Base-by-base conservation (phyloP, 495 filamentous ascomycete genomes). In the Daldinia loculata region DNA sequence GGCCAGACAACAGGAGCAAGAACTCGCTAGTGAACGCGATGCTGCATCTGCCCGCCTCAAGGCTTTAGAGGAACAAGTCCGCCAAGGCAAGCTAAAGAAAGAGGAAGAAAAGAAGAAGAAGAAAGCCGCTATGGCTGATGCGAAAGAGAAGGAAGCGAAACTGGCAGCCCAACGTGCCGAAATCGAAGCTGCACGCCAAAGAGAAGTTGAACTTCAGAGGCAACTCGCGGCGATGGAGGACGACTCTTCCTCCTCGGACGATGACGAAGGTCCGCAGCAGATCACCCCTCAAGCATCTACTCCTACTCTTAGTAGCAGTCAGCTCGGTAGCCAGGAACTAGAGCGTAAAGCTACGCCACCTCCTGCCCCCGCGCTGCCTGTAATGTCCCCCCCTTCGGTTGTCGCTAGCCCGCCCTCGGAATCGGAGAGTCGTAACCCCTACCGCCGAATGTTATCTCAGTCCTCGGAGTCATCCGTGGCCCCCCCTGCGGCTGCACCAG, bases 31-130 rank as follows among this genome's bases (percentile, higher is more conserved):
- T 67, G 93, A 97, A 79, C 91, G 91, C 53, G 89, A 93, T 67
- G 94, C 90, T 50, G 89, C 94, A 52, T 89, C 91, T 74, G 92
- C 91, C 48, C 91, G 93, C 50, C 87, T 97, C 22, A 90, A 88
- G 72, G 95, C 93, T 26, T 85, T 99, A 29, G 93, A 99, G 75
- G 93, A 98, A 76, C 93, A 96, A 77, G 93, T 98, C 51, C 90
- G 90, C 69, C 92, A 93, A 78, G 94, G 95, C 61, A 98, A 98
- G 81, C 81, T 98, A n/a, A 96, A 94, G 85, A 97, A 95, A 77
- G 90, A 94, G 72, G 96, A 98, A 78, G 96, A 97, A 82, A 97
- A 95, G 82, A 89, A 89, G 19, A 89, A 89, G 71, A 95, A 92
- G 82, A 93, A 97, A 78, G 95, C 94, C 53, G 93, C 94, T 8